These are phyloP conservation scores for Daldinia grandis DNA, from an alignment of 495 filamentous ascomycete species.

Conservation along the genomic window DNA sequence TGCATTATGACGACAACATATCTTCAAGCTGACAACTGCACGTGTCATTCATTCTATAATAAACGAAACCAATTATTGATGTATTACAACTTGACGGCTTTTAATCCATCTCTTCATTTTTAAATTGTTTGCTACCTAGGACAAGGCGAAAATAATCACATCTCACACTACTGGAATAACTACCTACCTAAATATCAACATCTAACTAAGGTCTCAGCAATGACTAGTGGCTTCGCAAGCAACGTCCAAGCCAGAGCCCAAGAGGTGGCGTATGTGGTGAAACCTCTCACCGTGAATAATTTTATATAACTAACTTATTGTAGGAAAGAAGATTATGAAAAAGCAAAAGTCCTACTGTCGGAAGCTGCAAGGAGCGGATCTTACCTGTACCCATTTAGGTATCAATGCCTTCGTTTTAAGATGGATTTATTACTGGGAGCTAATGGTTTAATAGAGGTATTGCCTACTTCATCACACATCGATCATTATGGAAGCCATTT, in stretches of 20 bases:
- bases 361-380: slow-evolving; percentile 75
- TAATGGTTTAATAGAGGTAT: slow-evolving; percentile 64
- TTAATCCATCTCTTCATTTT: background rate
- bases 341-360: slow-evolving; percentile 60
- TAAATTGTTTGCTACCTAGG: background rate
- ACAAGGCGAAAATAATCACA: background rate
- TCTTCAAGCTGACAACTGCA: slow-evolving; percentile 4
- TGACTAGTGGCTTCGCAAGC: slow-evolving; percentile 42
- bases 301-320: slow-evolving; percentile 20
- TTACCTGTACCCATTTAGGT: slow-evolving; percentile 89
- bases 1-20: slow-evolving; percentile 31
- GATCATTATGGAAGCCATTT: slow-evolving; percentile 73
- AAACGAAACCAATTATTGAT: background rate
- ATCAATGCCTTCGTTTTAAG: slow-evolving; percentile 11
- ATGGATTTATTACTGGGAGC: background rate
- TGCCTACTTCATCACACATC: slow-evolving; percentile 75
- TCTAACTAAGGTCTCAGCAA: slow-evolving; percentile 5
- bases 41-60: slow-evolving; percentile 5
- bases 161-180: background rate
- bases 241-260: slow-evolving; percentile 55
- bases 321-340: slow-evolving; percentile 66
- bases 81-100: background rate
- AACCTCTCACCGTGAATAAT: background rate
- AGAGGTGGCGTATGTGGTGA: slow-evolving; percentile 57
- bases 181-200: background rate